A percentile compares a stretch with the other conserved stretches of the same genome.
phyloP scores from a whole-genome alignment of 208 protist species.

The Trypanosoma theileri region DNA sequence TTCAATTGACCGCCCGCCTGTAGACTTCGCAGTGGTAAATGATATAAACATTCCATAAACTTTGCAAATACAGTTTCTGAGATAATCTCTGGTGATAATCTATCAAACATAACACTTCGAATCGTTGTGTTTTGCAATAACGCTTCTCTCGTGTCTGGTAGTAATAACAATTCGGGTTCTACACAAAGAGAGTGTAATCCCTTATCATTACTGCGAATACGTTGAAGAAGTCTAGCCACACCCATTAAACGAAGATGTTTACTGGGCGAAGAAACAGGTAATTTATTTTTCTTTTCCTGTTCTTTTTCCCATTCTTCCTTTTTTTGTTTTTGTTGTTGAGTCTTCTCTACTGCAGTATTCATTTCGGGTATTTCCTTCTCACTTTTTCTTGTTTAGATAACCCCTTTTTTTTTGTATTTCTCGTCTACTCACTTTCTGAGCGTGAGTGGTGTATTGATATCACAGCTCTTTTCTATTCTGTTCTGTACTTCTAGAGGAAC shows the following conservation, averaged over 20 bases:
- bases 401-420: too few relatives aligned
- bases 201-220: conserved; percentile 24
- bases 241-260: not conserved
- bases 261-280: not conserved
- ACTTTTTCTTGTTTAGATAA: too few relatives aligned
- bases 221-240: conserved; percentile 20
- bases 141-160: conserved; percentile 1
- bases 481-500: too few relatives aligned
- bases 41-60: conserved; percentile 31
- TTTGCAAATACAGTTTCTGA: conserved; percentile 15
- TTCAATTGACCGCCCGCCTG: conserved; percentile 17
- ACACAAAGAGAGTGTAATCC: conserved; percentile 30
- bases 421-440: too few relatives aligned
- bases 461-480: too few relatives aligned
- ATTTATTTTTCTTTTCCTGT: not conserved
- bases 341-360: too few relatives aligned
- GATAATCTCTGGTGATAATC: not conserved
- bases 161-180: conserved; percentile 11
- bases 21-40: conserved; percentile 35
- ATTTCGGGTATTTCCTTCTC: too few relatives aligned
- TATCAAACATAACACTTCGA: conserved; percentile 17
- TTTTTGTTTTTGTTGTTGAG: conserved; percentile 4
- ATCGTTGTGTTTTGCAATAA: conserved; percentile 21
- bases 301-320: not conserved
- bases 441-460: too few relatives aligned